Base-by-base conservation (phyloP, 441 rosid species). In the Euphorbia corollata region DNA sequence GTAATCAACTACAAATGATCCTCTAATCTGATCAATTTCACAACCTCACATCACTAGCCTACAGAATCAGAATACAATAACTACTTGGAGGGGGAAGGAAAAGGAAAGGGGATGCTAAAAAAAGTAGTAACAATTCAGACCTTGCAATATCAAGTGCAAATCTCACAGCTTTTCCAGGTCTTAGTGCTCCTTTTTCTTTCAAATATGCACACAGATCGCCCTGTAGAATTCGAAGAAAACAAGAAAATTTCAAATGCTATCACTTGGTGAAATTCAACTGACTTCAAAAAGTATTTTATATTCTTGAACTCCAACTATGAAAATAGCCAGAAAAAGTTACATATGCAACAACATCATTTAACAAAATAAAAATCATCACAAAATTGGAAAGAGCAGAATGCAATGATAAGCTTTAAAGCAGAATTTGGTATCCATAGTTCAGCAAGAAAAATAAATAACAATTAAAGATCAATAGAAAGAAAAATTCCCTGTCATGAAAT, bases 111-210 rank as follows among this genome's bases (percentile, higher is more conserved):
- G 19, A 64, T 15, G 1, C 0, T 50, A 8, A 23, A 54, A 19
- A 2, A 19, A 4, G 30, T n/a, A n/a, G n/a, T n/a, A n/a, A n/a
- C n/a, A n/a, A n/a, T n/a, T n/a, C n/a, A n/a, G n/a, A n/a, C n/a
- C 99, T 86, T 67, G 99, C 97, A 77, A 93, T 93, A 80, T 93
- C 97, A 78, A 90, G 97, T 1, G 96, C 97, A 8, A 88, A 82
- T 68, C 77, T 78, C 76, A 92, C 84, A 65, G 94, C 94, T 57
- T 38, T 76, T 8, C 73, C 67, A 34, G 90, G 84, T 74, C 65
- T 82, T 61, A 88, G 22, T 41, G 90, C 84, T 74, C 86, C 85
- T 81, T 82, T 87, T 47, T 70, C 74, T 71, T 79, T 84, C 72
- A 93, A 77, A 81, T 71, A 82, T 30, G 67, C 85, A 70, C 79